These are phyloP conservation scores for Aegilops sharonensis DNA, from an alignment of 176 grass and related monocot species.

Conservation along the genomic window DNA sequence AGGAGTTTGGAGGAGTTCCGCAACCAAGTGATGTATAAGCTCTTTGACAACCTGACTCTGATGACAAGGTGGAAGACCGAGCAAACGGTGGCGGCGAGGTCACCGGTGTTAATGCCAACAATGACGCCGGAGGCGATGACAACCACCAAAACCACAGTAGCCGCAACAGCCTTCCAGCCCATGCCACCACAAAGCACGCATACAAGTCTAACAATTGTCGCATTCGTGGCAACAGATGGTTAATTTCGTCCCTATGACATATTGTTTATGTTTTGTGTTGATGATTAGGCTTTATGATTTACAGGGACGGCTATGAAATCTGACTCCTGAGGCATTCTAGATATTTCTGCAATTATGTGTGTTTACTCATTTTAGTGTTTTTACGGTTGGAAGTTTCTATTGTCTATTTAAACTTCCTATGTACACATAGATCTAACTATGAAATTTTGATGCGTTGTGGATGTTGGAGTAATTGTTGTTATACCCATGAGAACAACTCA, in stretches of 20 bases:
- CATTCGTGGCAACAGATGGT: not conserved
- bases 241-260: not conserved
- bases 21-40: conserved; percentile 60
- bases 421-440: not conserved
- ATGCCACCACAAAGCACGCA: not conserved
- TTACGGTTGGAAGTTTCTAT: not conserved
- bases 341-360: not conserved
- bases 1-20: conserved; percentile 25
- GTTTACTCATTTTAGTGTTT: not conserved
- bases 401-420: not conserved
- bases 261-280: not conserved
- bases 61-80: conserved; percentile 45
- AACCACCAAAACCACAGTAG: not conserved
- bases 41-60: conserved; percentile 55
- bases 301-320: not conserved
- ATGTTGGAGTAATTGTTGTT: not conserved
- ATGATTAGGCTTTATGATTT: not conserved
- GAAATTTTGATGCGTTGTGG: not conserved
- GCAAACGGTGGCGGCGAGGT: conserved; percentile 5
- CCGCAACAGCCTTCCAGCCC: not conserved
- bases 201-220: not conserved
- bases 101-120: not conserved
- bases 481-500: no score
- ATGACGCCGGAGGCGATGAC: not conserved
- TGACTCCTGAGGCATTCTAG: not conserved